Evolutionary conservation across 2,329 filamentous ascomycete species (phyloP).

Genomic region (Hypoxylon sp.): DNA sequence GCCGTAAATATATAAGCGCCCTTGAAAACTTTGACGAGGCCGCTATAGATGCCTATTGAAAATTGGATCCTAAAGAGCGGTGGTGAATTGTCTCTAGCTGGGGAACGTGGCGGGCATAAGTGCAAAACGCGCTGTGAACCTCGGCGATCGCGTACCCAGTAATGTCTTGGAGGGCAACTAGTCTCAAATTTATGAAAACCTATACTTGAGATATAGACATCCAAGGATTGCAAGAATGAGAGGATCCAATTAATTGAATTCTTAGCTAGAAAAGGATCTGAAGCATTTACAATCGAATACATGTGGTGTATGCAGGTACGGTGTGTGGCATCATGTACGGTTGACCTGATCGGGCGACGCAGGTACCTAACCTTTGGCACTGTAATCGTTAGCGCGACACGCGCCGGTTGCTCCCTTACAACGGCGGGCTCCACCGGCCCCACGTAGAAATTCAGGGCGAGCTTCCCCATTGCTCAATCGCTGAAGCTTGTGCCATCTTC

Average conservation of each 20-base stretch:
- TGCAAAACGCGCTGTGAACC: too few species aligned
- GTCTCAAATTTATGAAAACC: neutral
- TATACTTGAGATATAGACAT: neutral
- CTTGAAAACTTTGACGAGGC: neutral
- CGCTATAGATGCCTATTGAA: neutral
- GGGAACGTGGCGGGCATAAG: too few species aligned
- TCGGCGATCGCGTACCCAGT: neutral
- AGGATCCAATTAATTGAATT: neutral
- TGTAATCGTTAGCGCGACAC: slow-evolving; percentile 11
- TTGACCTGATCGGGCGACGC: too few species aligned
- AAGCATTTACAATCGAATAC: neutral
- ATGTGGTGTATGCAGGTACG: neutral
- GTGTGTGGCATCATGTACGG: too few species aligned
- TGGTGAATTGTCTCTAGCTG: slow-evolving; percentile 1
- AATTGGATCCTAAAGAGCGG: slow-evolving; percentile 4
- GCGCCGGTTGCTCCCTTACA: slow-evolving; percentile 42
- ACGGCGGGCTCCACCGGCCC: slow-evolving; percentile 27
- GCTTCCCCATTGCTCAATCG: slow-evolving; percentile 40
- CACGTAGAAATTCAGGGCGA: slow-evolving; percentile 26
- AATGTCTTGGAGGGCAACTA: neutral
- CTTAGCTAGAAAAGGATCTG: neutral
- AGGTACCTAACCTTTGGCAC: neutral
- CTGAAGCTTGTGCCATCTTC: slow-evolving; percentile 34
- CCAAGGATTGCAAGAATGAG: neutral
- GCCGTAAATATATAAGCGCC: neutral